A percentile compares a stretch with the other conserved stretches of the same genome.
phyloP scores from a whole-genome alignment of 345 rosid genomes.

The Populus nigra region DNA sequence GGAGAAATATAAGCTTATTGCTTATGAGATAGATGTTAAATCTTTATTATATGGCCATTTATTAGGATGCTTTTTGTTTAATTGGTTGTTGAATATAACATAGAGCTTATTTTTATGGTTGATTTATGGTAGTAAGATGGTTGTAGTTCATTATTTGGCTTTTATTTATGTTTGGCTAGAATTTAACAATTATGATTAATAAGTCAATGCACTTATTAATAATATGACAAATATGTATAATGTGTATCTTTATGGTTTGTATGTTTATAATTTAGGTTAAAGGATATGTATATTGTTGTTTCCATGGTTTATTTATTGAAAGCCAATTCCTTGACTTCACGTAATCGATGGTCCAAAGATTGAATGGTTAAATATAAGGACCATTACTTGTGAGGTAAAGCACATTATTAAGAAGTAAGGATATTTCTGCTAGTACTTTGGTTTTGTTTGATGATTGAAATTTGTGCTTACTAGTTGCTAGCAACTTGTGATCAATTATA shows the following conservation, averaged over 20 bases:
- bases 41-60: neutral
- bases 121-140: neutral
- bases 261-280: conserved; percentile 1
- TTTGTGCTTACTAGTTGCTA: neutral
- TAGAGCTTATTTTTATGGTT: neutral
- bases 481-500: neutral
- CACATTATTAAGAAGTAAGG: neutral
- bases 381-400: neutral
- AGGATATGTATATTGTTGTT: neutral
- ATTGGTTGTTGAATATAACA: neutral
- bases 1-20: neutral
- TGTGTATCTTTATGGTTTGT: neutral
- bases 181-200: neutral
- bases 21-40: neutral
- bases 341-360: neutral
- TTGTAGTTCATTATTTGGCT: conserved; percentile 5
- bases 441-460: neutral
- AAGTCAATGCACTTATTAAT: neutral
- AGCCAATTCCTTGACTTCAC: neutral
- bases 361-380: neutral
- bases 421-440: neutral
- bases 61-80: neutral
- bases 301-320: neutral
- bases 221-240: neutral
- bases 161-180: neutral